Evolutionary conservation across 805 yeast species (phyloP), one percentile per base, ranked within the genome.

Genomic region (Monosporozyma solicola): DNA sequence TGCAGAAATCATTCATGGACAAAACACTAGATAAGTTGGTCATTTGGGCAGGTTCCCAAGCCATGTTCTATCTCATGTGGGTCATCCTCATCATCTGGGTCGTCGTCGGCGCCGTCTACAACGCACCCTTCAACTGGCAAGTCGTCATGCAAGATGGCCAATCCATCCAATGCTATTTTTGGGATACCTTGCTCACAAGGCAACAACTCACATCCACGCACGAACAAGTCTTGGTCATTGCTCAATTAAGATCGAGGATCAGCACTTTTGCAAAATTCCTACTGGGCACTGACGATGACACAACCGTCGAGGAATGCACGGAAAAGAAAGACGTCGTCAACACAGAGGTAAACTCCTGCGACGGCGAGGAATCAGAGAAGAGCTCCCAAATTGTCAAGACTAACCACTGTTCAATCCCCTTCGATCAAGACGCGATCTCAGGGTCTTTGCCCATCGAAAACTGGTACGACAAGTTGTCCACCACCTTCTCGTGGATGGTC

Each of bases 71-170:
- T 25, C 11, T 62, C 1, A 62, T 68, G 59, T 61, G 69, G 65
- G 16, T 54, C 2, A 55, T 68, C 22, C 53, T 59, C 37, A 59
- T 63, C 53, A 55, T 60, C 33, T 67, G 71, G 71, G 56, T 59
- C 16, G 54, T 66, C 8, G 10, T 64, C 1, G 71, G 74, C 46
- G 56, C 58, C 20, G 57, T 64, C 3, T 63, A 61, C 24, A 55
- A 58, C 20, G 73, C 65, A 2, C 68, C 73, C 4, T 60, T 61
- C 49, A 60, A 59, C 47, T 72, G 75, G 75, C 75, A 72, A 57
- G 71, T 72, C 41, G 68, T 68, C 3, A 72, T 72, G 72, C 73
- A 72, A 55, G 75, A 72, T 58, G 74, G 73, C 20, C 72, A 70
- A 53, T 70, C 74, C 1, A 67, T 72, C 49, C 75, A 71, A 56